Evolutionary conservation across 345 rosid species (phyloP), one percentile per base, ranked within the genome.

Genomic region (Acer saccharum): DNA sequence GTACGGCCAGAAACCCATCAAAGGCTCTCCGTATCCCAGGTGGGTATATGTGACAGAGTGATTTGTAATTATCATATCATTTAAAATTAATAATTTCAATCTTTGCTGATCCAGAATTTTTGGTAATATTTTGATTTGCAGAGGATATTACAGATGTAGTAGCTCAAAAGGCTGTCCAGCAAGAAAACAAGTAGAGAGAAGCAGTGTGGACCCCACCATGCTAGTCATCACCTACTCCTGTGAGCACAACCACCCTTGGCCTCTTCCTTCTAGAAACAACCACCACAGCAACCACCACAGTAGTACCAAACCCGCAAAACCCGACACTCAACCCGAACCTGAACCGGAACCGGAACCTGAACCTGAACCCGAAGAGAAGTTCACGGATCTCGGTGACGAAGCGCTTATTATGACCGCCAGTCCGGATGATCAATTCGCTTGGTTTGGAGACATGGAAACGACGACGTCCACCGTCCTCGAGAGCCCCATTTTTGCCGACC

Each of bases 141-240:
- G 99, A 79, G 98, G 98, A 64, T 96, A 96, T 78, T 96, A 96
- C 77, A 84, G 99, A 55, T 96, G 99, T 76, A 96, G 98, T 68
- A 92, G 99, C 73, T 92, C 98, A 32, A 96, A 94, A 83, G 99
- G 98, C 17, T 96, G 99, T 65, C 99, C 99, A 1, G 98, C 98
- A 0, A 88, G 94, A 81, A 96, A 96, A 46, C 98, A 94, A 86
- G 99, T 96, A n/a, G 99, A 96, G 85, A 87, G 98, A 57, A 97
- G 97, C 87, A 84, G 90, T 7, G 86, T 86, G 66, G 93, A 97
- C 88, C 98, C 99, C 58, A 77, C 89, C 48, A 91, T 89, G 98
- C 85, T 97, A 13, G 77, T 93, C 44, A 82, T 94, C 84, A 97
- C 98, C 75, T 94, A 97, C 87, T 88, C 98, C 32, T 88, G 87